Percentiles rank a stretch among this genome's conserved stretches.
Conservation (phyloP, 768 basidiomycete genomes). For the Lactarius vividus region DNA sequence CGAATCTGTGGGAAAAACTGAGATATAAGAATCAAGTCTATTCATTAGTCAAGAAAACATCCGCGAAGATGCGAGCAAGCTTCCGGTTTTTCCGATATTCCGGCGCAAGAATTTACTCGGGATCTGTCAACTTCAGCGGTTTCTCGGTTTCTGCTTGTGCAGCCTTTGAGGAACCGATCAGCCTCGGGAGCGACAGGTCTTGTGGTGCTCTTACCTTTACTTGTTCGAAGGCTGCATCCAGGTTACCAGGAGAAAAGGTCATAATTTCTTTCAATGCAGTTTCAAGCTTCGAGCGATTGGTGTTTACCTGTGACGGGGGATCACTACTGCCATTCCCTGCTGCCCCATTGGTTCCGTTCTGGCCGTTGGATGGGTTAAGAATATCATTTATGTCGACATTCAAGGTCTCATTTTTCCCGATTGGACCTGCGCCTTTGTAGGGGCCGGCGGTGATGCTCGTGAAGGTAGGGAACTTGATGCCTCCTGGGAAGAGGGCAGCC, state of each 20-base stretch:
- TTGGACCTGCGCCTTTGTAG: conserved; percentile 20
- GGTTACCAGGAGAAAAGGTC: neutral
- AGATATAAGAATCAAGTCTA: conserved; percentile 6
- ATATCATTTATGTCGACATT: neutral
- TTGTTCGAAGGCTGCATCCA: neutral
- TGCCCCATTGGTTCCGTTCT: neutral
- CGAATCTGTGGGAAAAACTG: neutral
- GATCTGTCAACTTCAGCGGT: neutral
- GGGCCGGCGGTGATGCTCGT: conserved; percentile 17
- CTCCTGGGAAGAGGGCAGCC: conserved; percentile 19
- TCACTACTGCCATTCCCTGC: neutral
- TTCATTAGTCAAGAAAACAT: neutral
- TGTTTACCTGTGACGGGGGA: neutral
- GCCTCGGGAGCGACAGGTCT: neutral
- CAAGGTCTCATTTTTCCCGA: conserved; percentile 8
- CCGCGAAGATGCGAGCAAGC: neutral
- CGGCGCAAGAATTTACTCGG: neutral
- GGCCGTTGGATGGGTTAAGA: neutral
- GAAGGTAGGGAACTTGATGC: conserved; percentile 18
- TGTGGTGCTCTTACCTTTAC: conserved; percentile 11
- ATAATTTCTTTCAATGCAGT: conserved; percentile 13
- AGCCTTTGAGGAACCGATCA: conserved; percentile 4
- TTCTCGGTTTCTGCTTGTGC: conserved; percentile 10
- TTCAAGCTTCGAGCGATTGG: conserved; percentile 17
- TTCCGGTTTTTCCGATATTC: neutral